Percentiles rank a stretch among this genome's conserved stretches.
These are phyloP conservation scores for Colletotrichum higginsianum DNA, from an alignment of 2,329 filamentous ascomycete species.

Conservation along the genomic window DNA sequence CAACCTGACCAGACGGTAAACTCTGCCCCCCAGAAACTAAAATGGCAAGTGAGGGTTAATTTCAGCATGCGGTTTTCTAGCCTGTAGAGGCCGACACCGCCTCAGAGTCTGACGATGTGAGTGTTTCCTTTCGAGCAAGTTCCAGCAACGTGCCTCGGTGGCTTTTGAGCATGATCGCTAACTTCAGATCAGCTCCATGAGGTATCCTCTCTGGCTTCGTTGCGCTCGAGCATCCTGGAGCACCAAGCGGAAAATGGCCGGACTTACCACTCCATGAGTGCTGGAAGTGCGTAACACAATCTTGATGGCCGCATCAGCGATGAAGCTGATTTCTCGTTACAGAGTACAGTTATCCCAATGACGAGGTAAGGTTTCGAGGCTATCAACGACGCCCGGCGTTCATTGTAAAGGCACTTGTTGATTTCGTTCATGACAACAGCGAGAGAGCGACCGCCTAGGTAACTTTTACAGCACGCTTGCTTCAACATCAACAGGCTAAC, in stretches of 20 bases:
- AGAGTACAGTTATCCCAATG: conserved; percentile 48
- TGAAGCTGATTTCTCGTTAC: neutral
- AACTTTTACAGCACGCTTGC: neutral
- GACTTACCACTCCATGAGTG: conserved; percentile 52
- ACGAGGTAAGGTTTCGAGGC: conserved; percentile 43
- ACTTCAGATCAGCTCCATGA: neutral
- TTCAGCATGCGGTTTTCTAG: neutral
- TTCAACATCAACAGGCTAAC: too few relatives aligned
- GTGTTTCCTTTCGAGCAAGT: neutral
- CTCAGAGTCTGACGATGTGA: neutral
- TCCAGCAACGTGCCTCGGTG: neutral
- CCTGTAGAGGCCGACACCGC: neutral
- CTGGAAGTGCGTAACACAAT: neutral
- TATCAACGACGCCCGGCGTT: neutral
- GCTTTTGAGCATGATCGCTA: neutral
- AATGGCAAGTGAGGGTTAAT: neutral
- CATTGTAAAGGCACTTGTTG: too few relatives aligned
- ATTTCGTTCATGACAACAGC: conserved; percentile 35
- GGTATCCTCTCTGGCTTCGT: conserved; percentile 4
- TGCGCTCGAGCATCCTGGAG: conserved; percentile 52
- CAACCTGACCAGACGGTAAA: neutral
- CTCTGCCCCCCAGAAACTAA: too few relatives aligned
- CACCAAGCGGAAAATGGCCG: conserved; percentile 55
- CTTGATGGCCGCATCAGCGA: neutral
- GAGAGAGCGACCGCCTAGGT: conserved; percentile 50